A percentile compares a stretch with the other conserved stretches of the same genome.
These are phyloP conservation scores for Leishmania aethiopica DNA, from an alignment of 208 protist genomes.

Conservation along the genomic window DNA sequence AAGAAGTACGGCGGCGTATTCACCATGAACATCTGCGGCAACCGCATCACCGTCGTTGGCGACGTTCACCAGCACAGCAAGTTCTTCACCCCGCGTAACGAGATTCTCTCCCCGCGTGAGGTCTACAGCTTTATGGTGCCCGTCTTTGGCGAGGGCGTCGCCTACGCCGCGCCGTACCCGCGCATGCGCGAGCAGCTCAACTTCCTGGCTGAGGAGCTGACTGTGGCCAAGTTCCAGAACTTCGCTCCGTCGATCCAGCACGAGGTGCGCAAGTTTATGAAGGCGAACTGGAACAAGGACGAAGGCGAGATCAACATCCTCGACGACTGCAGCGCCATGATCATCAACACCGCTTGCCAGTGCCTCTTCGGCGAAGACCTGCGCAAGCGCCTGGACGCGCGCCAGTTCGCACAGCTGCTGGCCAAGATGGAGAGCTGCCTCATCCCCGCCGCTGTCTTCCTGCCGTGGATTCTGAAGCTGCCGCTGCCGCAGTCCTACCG, in stretches of 20 bases:
- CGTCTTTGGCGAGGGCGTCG: conserved; percentile 86
- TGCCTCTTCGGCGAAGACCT: conserved; percentile 93
- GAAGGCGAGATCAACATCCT: conserved; percentile 83
- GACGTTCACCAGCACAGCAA: conserved; percentile 77
- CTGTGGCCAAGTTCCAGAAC: conserved; percentile 87
- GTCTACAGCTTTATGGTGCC: conserved; percentile 89
- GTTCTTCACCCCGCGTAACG: conserved; percentile 87
- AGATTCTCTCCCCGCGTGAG: conserved; percentile 81
- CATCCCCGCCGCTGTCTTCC: conserved; percentile 82
- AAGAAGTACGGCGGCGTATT: conserved; percentile 74
- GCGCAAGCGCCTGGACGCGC: conserved; percentile 74
- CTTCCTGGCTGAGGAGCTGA: conserved; percentile 85
- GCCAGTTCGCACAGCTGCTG: conserved; percentile 83
- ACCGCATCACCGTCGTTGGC: conserved; percentile 78
- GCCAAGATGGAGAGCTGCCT: conserved; percentile 86
- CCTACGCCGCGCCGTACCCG: conserved; percentile 79
- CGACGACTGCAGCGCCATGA: conserved; percentile 90
- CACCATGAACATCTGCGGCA: conserved; percentile 85
- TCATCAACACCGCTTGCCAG: conserved; percentile 93
- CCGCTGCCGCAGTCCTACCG: conserved; percentile 80
- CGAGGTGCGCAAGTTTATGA: conserved; percentile 85
- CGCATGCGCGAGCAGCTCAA: conserved; percentile 89
- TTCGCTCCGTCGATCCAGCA: conserved; percentile 86
- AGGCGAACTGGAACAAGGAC: conserved; percentile 78
- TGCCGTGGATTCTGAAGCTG: conserved; percentile 77